Evolutionary conservation across 169 alveolate genomes (phyloP).

Genomic region (Neospora caninum): DNA sequence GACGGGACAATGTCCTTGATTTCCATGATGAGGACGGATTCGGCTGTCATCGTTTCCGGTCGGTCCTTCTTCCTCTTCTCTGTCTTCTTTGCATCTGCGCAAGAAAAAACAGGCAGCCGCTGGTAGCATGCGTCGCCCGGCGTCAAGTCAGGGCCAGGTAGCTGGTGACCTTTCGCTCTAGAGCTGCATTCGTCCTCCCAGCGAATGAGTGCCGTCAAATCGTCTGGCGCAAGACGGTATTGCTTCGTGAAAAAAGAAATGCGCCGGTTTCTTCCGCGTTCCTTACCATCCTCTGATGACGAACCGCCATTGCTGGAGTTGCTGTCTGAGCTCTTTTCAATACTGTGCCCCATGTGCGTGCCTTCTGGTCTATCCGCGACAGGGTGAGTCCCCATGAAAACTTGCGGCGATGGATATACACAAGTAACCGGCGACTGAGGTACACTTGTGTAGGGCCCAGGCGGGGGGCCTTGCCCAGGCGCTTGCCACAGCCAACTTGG

Average conservation of each 20-base stretch:
- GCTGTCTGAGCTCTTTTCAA: not conserved
- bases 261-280: not conserved
- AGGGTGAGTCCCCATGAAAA: not conserved
- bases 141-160: too few species aligned
- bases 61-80: not conserved
- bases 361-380: not conserved
- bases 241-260: not conserved
- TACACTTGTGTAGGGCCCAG: not conserved
- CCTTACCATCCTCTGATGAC: not conserved
- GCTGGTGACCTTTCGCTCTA: too few species aligned
- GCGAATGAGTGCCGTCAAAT: too few species aligned
- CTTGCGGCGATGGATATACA: not conserved
- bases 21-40: conserved; percentile 3
- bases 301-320: not conserved
- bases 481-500: not conserved
- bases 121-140: too few species aligned
- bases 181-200: too few species aligned
- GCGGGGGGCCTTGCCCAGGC: not conserved
- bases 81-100: not conserved
- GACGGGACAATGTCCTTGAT: conserved; percentile 15
- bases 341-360: not conserved
- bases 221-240: not conserved
- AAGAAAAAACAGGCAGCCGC: not conserved
- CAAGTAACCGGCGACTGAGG: not conserved
- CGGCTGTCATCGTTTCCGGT: not conserved